These are phyloP conservation scores for Globisporangium mamillatum DNA, from an alignment of 352 stramenopile species.

Conservation along the genomic window DNA sequence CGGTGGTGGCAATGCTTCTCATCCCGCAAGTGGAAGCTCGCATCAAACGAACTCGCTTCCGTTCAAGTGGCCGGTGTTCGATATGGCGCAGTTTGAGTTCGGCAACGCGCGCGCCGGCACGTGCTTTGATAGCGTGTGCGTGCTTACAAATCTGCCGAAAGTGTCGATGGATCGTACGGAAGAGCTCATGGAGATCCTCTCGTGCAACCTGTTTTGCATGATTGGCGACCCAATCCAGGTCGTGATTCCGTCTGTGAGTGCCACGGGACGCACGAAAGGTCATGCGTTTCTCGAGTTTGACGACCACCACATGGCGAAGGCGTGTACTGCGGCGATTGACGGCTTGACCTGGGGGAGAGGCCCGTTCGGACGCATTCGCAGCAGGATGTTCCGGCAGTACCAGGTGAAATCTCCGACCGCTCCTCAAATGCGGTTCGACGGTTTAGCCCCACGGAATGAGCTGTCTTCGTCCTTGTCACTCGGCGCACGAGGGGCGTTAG, in stretches of 20 bases:
- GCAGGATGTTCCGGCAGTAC: conserved; percentile 78
- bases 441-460: background rate
- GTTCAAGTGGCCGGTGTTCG: conserved; percentile 88
- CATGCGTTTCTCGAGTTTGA: conserved; percentile 86
- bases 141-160: conserved; percentile 78
- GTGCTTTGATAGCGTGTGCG: conserved; percentile 81
- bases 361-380: conserved; percentile 57
- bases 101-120: conserved; percentile 70
- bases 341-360: conserved; percentile 70
- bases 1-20: background rate
- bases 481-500: background rate
- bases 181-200: conserved; percentile 73
- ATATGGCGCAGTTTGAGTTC: conserved; percentile 89
- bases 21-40: background rate
- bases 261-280: conserved; percentile 63
- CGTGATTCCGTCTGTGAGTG: conserved; percentile 63
- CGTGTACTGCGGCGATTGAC: conserved; percentile 57
- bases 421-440: conserved; percentile 10
- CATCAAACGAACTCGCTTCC: conserved; percentile 27
- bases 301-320: conserved; percentile 54
- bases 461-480: background rate
- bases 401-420: conserved; percentile 57
- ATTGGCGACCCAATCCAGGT: conserved; percentile 82
- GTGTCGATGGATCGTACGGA: conserved; percentile 72
- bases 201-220: conserved; percentile 75